Base-by-base conservation (phyloP, 1,284 basidiomycete species). In the Pseudozyma hubeiensis region DNA sequence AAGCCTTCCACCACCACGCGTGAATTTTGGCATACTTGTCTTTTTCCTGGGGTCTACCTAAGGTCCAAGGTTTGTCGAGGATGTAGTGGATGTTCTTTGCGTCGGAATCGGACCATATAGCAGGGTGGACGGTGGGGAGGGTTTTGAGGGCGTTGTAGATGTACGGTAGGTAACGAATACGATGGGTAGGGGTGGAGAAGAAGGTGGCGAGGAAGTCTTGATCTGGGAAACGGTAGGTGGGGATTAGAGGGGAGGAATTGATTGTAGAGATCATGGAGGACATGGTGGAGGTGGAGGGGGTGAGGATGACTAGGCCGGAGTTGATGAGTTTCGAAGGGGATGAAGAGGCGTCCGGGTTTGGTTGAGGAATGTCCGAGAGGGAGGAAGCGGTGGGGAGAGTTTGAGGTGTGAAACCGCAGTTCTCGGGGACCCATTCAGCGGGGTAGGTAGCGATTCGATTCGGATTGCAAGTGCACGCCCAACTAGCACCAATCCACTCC, bases 391-490 rank as follows among this genome's bases (percentile, higher is more conserved):
- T 85, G 29, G 77, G 71, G 16, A 78, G 75, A 0, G 53, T 11
- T 49, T 81, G 81, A 7, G 91, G 87, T 2, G 90, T 91, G 84
- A 92, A 90, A 17, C 91, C 90, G 84, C 95, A 98, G 81, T 97
- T 97, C 57, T 87, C 90, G 6, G 95, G 94, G 33, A 90, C 88
- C 95, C 95, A 98, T 82, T 97, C 93, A 6, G 82, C 78, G 3
- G 96, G 95, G 84, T 98, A 98, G 80, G 94, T 92, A 1, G 87
- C 75, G 44, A 95, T 85, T 81, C 90, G 90, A 54, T 90, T 89
- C 9, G 95, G 95, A 83, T 98, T 98, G 87, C 95, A 98, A 1
- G 94, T 91, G 82, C 95, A 98, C 8, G 90, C 94, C 73, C 95
- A 94, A 0, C 87, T 88, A 0, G 93, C 93, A 3, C 92, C 93